A percentile compares a stretch with the other conserved stretches of the same genome.
Conservation (phyloP, 345 rosid genomes). For the Abelmoschus esculentus region DNA sequence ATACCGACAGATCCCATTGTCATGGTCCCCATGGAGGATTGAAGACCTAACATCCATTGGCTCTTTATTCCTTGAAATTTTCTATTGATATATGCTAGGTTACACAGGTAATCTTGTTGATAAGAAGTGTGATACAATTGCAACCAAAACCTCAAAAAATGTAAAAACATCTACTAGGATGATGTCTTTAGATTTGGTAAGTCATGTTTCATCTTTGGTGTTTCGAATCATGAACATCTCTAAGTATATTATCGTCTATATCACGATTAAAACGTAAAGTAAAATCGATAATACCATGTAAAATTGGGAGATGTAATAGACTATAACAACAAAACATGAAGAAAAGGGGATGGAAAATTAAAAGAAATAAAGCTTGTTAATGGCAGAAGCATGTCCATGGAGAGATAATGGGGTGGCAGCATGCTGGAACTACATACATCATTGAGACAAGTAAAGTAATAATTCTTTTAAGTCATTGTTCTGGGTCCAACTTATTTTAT, state of each 20-base stretch:
- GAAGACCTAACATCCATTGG: slow-evolving; percentile 1
- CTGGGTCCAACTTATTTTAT: slow-evolving; percentile 19
- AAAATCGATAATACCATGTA: too few species aligned
- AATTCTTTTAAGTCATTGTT: slow-evolving; percentile 26
- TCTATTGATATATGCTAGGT: background rate
- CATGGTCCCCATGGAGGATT: slow-evolving; percentile 3
- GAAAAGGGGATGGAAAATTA: background rate
- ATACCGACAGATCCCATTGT: slow-evolving; percentile 20
- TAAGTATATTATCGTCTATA: too few species aligned
- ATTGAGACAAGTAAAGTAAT: slow-evolving; percentile 36
- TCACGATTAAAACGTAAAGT: too few species aligned
- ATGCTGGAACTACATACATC: slow-evolving; percentile 33
- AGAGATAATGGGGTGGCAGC: slow-evolving; percentile 38
- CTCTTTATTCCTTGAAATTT: background rate
- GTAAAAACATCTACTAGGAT: background rate
- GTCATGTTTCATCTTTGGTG: too few species aligned
- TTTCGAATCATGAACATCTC: too few species aligned
- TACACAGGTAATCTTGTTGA: background rate
- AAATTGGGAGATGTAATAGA: too few species aligned
- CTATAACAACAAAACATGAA: background rate
- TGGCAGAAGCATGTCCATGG: slow-evolving; percentile 7
- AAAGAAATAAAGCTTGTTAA: background rate
- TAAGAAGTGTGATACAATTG: background rate
- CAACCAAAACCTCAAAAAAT: background rate
- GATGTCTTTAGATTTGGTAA: background rate